Conservation (phyloP, 148 eudicot genomes). For the Tetragonia tetragonoides region DNA sequence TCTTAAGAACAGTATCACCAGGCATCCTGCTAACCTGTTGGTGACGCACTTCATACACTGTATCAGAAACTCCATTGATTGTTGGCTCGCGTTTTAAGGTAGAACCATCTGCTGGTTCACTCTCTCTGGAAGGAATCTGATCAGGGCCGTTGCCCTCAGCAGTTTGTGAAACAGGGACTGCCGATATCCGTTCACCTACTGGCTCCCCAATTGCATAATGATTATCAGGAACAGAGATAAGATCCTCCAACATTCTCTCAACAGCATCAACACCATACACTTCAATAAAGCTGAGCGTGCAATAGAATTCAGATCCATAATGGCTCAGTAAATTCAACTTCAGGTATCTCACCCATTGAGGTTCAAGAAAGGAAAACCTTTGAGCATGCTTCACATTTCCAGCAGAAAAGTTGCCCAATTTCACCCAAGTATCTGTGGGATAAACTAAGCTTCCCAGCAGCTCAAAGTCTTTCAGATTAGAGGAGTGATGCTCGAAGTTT, state of each 20-base stretch:
- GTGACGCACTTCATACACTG: conserved; percentile 65
- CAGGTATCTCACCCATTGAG: conserved; percentile 89
- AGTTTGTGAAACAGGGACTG: conserved; percentile 19
- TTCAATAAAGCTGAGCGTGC: conserved; percentile 85
- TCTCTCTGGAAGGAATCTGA: conserved; percentile 26
- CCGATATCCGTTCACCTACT: conserved; percentile 33
- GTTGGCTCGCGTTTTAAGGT: conserved; percentile 33
- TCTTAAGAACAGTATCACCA: conserved; percentile 94
- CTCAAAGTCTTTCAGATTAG: conserved; percentile 88
- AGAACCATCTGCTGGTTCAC: conserved; percentile 36
- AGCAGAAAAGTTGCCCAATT: conserved; percentile 86
- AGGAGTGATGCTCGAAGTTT: conserved; percentile 92
- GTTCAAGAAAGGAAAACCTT: conserved; percentile 73
- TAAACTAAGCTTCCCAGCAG: conserved; percentile 69
- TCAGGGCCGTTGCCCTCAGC: conserved; percentile 26
- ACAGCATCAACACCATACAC: conserved; percentile 98
- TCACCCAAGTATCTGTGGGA: conserved; percentile 79
- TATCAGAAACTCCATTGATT: conserved; percentile 44
- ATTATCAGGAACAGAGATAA: conserved; percentile 66
- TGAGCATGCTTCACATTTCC: conserved; percentile 85
- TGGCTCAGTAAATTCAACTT: conserved; percentile 76
- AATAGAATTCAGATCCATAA: conserved; percentile 90
- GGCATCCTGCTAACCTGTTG: conserved; percentile 88
- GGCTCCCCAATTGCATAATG: conserved; percentile 31
- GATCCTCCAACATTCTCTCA: conserved; percentile 92